phyloP scores from a whole-genome alignment of 176 grass and related monocot genomes.

The Otatea glauca region DNA sequence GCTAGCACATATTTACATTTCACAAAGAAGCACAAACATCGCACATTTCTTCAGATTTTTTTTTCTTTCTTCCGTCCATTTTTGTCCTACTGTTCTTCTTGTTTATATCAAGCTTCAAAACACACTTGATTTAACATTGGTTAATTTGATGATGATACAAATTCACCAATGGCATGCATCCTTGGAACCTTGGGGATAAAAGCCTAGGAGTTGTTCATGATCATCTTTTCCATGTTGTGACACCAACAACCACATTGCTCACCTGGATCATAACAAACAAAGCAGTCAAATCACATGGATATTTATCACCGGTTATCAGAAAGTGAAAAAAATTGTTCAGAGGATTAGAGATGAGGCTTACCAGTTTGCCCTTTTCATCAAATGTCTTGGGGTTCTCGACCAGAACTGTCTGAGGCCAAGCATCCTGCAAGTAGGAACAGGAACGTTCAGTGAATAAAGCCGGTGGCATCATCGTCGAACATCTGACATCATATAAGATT shows the following conservation, averaged over 20 bases:
- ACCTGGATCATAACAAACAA: constrained; percentile 42
- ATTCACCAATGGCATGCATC: constrained; percentile 43
- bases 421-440: constrained; percentile 48
- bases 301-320: constrained; percentile 7
- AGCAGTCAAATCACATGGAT: constrained; percentile 24
- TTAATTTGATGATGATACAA: constrained; percentile 11
- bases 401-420: constrained; percentile 58
- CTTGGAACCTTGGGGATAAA: constrained; percentile 41
- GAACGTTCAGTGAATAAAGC: constrained; percentile 44
- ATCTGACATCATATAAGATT: constrained; percentile 48
- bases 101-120: constrained; percentile 63
- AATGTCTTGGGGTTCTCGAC: constrained; percentile 70
- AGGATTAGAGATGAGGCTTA: constrained; percentile 36
- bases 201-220: constrained; percentile 3
- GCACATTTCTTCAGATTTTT: constrained; percentile 17
- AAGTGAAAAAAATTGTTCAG: neutral
- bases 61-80: neutral
- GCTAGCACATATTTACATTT: constrained; percentile 58
- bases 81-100: constrained; percentile 44
- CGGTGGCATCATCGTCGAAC: constrained; percentile 14
- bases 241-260: constrained; percentile 57
- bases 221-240: constrained; percentile 65
- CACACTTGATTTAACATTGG: constrained; percentile 55
- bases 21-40: constrained; percentile 44
- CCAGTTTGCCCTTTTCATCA: constrained; percentile 61